These are phyloP conservation scores for Corchorus capsularis DNA, from an alignment of 345 rosid species.

Conservation along the genomic window DNA sequence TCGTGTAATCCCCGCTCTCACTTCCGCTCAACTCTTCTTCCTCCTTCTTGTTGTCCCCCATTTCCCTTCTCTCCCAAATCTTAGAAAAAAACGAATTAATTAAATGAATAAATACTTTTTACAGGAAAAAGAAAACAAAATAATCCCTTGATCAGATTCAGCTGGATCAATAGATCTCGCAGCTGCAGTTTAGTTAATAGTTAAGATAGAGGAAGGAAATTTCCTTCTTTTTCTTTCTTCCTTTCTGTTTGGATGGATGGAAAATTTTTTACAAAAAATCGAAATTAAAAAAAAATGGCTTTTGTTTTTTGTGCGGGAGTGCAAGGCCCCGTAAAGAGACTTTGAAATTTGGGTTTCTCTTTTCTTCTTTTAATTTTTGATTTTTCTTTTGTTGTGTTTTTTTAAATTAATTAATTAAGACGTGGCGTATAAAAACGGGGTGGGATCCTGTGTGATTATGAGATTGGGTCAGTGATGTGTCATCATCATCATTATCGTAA, in stretches of 20 bases:
- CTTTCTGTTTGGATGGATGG: background rate
- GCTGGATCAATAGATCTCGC: conserved; percentile 5
- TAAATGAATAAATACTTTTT: background rate
- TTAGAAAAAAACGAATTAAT: background rate
- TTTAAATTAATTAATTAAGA: too few relatives aligned
- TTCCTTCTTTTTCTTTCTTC: background rate
- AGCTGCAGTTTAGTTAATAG: background rate
- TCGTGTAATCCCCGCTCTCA: conserved; percentile 59
- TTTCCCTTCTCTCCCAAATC: conserved; percentile 11
- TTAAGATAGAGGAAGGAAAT: background rate
- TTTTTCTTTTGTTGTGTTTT: background rate
- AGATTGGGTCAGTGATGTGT: background rate
- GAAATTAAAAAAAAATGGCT: too few relatives aligned
- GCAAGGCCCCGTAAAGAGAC: background rate
- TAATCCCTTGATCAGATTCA: conserved; percentile 15
- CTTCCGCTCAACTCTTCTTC: conserved; percentile 43
- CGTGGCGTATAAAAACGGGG: conserved; percentile 6
- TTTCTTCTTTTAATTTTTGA: background rate
- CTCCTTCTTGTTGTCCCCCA: conserved; percentile 41
- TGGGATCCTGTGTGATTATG: conserved; percentile 10
- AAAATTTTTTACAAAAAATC: background rate
- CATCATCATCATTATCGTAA: background rate
- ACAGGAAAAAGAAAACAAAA: background rate
- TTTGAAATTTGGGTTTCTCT: background rate
- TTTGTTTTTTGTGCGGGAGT: conserved; percentile 15